Evolutionary conservation across 129 eudicot genomes (phyloP), one percentile per base, ranked within the genome.

Genomic region (Ambrosia artemisiifolia): DNA sequence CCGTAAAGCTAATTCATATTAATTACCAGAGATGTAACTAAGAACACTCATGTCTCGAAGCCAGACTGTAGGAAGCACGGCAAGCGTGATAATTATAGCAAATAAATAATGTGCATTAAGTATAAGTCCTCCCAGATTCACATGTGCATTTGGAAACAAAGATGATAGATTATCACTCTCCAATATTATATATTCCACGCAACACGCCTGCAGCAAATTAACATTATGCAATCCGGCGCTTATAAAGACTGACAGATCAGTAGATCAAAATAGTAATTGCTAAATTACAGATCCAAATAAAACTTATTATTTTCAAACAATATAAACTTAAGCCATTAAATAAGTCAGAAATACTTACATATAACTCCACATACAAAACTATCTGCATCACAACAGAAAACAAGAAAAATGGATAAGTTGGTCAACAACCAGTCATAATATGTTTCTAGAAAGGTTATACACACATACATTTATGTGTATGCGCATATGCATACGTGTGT

Each of bases 121-220:
- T 20, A 76, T 73, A 42, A 53, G 60, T 2, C 82, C 83, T 71
- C 88, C 91, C 5, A 90, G 56, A 77, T 48, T 84, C 54, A 94
- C 32, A 55, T 88, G 92, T 54, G 97, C 98, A 69, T 94, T 94
- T 19, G 98, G 98, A 77, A 90, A 94, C 72, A 94, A 74, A 20
- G 96, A 83, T 4, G 98, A 94, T 68, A 94, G 69, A 56, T 94
- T 94, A 75, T 94, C 98, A 48, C 98, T 81, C 86, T 94, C 98
- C 84, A 94, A 78, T 56, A 94, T 94, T 71, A 94, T 86, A 63
- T 90, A 84, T 75, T 88, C 98, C 57, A 94, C 96, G 14, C 98
- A 90, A 69, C 91, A 82, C 48, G 98, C 92, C 98, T 90, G 83
- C 74, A 78, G 8, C 42, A 55, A 5, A 36, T 19, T 5, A 46